Conservation (phyloP, 2,329 filamentous ascomycete species). For the Colletotrichum aenigma region DNA sequence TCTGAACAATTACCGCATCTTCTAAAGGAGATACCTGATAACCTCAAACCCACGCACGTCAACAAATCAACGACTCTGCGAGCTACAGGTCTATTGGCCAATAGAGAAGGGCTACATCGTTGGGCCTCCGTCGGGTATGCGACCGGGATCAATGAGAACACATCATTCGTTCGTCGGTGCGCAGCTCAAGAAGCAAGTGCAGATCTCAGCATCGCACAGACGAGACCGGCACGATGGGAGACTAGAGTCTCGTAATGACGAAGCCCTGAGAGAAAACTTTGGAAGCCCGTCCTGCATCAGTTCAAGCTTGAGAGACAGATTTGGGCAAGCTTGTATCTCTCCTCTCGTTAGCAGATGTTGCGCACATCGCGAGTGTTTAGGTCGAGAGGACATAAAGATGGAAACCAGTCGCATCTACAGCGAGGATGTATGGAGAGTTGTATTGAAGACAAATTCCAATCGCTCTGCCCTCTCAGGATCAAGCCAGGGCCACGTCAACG, state of each 20-base stretch:
- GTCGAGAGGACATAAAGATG: not conserved
- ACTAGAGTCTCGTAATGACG: too few relatives aligned
- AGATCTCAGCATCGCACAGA: not conserved
- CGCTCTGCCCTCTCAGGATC: not conserved
- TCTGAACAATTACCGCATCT: accelerated
- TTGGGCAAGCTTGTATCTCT: not conserved
- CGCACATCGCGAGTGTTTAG: not conserved
- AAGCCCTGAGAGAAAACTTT: too few relatives aligned
- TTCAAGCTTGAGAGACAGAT: not conserved
- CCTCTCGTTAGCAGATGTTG: not conserved
- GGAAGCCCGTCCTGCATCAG: not conserved
- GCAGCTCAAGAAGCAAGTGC: not conserved
- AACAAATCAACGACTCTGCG: not conserved
- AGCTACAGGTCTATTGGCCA: accelerated
- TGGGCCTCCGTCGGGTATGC: too few relatives aligned
- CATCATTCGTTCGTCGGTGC: not conserved
- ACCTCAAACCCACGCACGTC: accelerated
- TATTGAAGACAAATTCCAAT: not conserved
- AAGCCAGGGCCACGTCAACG: not conserved
- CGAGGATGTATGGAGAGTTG: not conserved
- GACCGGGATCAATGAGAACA: not conserved
- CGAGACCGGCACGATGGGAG: not conserved
- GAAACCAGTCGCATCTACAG: not conserved
- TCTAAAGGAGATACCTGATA: not conserved
- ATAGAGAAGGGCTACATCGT: accelerated